These are phyloP conservation scores for Odonthalia washingtoniensis DNA, from an alignment of 31 red algal species.

Conservation along the genomic window DNA sequence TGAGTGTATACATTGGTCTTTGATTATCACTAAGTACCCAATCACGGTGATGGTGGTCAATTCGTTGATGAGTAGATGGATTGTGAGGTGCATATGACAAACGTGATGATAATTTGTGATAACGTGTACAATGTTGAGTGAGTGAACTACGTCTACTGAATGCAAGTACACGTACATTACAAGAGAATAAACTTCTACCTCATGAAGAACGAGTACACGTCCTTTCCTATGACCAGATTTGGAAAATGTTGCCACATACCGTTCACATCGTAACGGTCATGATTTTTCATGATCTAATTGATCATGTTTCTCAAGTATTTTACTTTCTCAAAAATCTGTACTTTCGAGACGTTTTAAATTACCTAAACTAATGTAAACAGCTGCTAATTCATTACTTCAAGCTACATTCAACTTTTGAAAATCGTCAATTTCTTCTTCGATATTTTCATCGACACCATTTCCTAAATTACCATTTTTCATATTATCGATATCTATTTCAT, in stretches of 20 bases:
- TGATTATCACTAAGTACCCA: background rate
- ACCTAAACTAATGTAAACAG: conserved; percentile 79
- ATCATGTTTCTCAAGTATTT: conserved; percentile 66
- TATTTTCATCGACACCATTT: background rate
- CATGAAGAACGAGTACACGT: conserved; percentile 68
- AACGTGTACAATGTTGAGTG: conserved; percentile 60
- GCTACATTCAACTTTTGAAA: conserved; percentile 32
- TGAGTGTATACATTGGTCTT: background rate
- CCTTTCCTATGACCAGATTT: conserved; percentile 45
- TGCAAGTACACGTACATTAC: conserved; percentile 47
- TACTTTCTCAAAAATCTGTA: conserved; percentile 50
- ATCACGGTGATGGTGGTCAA: background rate
- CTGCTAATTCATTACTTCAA: conserved; percentile 55
- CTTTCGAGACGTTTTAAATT: conserved; percentile 78
- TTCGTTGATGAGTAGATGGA: background rate
- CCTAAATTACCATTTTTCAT: background rate
- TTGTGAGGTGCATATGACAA: background rate
- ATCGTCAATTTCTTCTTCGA: conserved; percentile 32
- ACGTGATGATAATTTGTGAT: background rate
- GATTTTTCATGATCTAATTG: conserved; percentile 61
- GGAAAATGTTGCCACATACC: conserved; percentile 53
- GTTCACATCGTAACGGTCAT: conserved; percentile 46
- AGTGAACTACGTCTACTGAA: conserved; percentile 69
- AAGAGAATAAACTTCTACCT: conserved; percentile 53
- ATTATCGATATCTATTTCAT: background rate